phyloP scores from a whole-genome alignment of 768 basidiomycete species.

The Hericium alpestre region DNA sequence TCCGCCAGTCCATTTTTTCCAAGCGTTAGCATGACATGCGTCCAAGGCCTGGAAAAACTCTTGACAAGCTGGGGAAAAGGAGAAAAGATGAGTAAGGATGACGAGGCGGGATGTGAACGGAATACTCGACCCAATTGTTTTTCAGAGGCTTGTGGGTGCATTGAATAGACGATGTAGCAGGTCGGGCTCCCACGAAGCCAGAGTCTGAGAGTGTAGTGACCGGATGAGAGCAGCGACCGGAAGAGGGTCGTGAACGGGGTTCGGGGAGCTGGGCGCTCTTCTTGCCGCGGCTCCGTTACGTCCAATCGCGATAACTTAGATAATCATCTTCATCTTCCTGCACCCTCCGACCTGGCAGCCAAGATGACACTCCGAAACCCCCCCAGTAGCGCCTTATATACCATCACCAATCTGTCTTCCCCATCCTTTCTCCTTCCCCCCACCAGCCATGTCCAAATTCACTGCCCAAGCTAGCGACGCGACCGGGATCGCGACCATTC shows the following conservation, averaged over 20 bases:
- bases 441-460: constrained; percentile 30
- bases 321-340: neutral
- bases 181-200: neutral
- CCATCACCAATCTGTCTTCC: constrained; percentile 6
- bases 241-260: neutral
- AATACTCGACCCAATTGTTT: constrained; percentile 19
- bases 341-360: neutral
- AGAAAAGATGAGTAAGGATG: neutral
- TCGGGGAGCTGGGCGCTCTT: neutral
- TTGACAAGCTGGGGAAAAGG: constrained; percentile 42
- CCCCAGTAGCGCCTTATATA: constrained; percentile 1
- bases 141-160: constrained; percentile 68
- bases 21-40: constrained; percentile 51
- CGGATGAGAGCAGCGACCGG: too few species aligned
- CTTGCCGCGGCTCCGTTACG: neutral
- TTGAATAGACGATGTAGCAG: constrained; percentile 16
- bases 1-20: constrained; percentile 56
- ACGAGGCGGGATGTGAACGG: neutral
- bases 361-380: too few species aligned
- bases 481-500: constrained; percentile 59
- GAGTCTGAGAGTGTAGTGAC: neutral
- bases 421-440: constrained; percentile 11
- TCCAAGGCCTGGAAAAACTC: constrained; percentile 73
- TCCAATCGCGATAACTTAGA: neutral
- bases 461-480: constrained; percentile 34